Evolutionary conservation across 1,284 basidiomycete genomes (phyloP), one percentile per base, ranked within the genome.

Genomic region (Trichosporon faecale): DNA sequence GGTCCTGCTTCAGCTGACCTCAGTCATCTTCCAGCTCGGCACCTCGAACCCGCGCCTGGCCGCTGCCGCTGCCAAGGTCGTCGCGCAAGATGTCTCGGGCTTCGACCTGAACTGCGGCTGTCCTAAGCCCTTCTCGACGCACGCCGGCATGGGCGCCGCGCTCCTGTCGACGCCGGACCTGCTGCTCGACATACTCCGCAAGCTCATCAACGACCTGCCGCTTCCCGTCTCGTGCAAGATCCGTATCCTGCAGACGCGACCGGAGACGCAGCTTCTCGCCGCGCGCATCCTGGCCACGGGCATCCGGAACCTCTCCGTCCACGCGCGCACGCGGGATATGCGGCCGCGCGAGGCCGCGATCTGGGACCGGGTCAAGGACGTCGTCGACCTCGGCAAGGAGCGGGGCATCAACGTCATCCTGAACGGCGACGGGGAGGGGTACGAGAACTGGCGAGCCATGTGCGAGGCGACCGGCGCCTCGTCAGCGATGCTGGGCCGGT

Each of bases 81-180:
- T 99, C 60, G 87, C 91, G 80, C 86, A 92, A 66, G 97, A 99
- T 78, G 91, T 99, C 18, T 90, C 94, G 0, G 97, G 95, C 23
- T 88, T 99, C 70, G 83, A 84, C 72, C 76, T 84, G 16, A 84
- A 84, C 69, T 84, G 83, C 69, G 97, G 93, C 0, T 95, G 93
- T 80, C 95, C 95, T 0, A 97, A 98, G 78, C 91, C 94, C 1
- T 99, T 99, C 84, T 96, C 94, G 23, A 95, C 95, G 0, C 92
- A 95, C 76, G 86, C 91, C 0, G 96, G 97, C 0, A 98, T 99
- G 95, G 97, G 97, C 21, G 95, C 97, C 1, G 95, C 94, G 12
- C 86, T 99, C 16, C 89, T 99, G 64, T 90, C 91, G 6, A 95
- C 91, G 49, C 95, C 97, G 0, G 94, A 97, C 78, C 85, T 95